Evolutionary conservation across 805 yeast genomes (phyloP), one percentile per base, ranked within the genome.

Genomic region (Saccharomycopsis guyanensis): DNA sequence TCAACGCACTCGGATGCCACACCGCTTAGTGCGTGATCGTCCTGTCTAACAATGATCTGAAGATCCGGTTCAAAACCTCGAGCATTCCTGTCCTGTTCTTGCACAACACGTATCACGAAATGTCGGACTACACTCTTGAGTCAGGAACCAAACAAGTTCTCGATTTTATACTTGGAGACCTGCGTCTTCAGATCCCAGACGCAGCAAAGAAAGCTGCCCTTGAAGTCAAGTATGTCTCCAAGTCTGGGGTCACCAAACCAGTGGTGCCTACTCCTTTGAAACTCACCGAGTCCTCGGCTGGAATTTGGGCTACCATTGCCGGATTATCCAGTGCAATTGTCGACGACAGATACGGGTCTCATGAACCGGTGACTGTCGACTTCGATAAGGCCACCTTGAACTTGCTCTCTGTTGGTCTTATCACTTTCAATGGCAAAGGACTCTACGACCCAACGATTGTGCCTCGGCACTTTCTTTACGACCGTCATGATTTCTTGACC

Each of bases 401-500:
- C 39, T 49, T 52, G 25, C 39, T 40, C 1, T 42, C 50, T 25
- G 47, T 33, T 19, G 13, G 53, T 57, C 22, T 54, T 57, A 53
- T 63, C 56, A 43, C 55, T 59, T 12, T 59, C 62, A 42, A 61
- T 61, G 64, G 61, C 63, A 15, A 63, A 60, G 40, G 52, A 58
- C 18, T 58, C 64, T 2, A 53, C 54, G 47, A 53, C 47, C 41
- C 47, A 31, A 43, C 35, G 31, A 15, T 42, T 29, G 12, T 47
- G 44, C 20, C 52, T 51, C 40, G 55, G 54, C 23, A 57, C 61
- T 8, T 32, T 5, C 10, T 20, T 12, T 44, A 44, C 23, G 64
- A 60, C 43, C 44, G 56, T 18, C 49, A 50, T 36, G 50, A 50
- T 16, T 62, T 61, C 2, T 63, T 58, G 44, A 55, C 62, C 10